Conservation (phyloP, 163 green algal species). For the Chloroidium sp. region DNA sequence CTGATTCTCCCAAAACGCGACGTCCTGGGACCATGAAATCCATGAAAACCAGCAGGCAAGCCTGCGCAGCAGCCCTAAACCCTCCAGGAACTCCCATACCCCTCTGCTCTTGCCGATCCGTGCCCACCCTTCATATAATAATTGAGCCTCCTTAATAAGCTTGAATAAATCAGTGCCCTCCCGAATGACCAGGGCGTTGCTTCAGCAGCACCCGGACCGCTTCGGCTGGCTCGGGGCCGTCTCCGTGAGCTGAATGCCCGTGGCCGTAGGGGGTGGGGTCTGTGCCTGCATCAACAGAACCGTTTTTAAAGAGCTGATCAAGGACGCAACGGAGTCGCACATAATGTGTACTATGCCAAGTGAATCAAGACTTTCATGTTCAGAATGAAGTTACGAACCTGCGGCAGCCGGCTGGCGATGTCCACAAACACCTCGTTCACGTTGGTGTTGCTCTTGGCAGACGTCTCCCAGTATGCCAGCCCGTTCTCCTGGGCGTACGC, state of each 20-base stretch:
- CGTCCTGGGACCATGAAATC: too few species aligned
- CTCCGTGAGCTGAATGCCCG: constrained; percentile 48
- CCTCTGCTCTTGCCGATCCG: too few species aligned
- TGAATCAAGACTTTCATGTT: too few species aligned
- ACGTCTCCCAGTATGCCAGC: constrained; percentile 86
- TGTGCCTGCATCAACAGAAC: constrained; percentile 8
- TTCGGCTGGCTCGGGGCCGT: constrained; percentile 18
- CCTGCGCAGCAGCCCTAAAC: too few species aligned
- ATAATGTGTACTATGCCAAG: neutral
- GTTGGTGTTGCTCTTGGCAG: constrained; percentile 81
- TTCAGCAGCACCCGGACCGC: constrained; percentile 40
- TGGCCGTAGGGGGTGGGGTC: constrained; percentile 26
- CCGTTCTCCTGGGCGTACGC: constrained; percentile 80
- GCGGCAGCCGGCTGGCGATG: constrained; percentile 57
- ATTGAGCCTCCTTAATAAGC: too few species aligned
- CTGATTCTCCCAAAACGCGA: too few species aligned
- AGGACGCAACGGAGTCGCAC: neutral
- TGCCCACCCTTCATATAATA: too few species aligned
- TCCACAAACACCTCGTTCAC: constrained; percentile 73
- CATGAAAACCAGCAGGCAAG: too few species aligned
- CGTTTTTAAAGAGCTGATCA: neutral
- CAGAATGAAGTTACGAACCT: neutral
- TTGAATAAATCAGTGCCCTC: too few species aligned
- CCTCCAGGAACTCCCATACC: too few species aligned
- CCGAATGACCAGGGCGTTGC: too few species aligned